Percentiles rank a stretch among this genome's conserved stretches.
Evolutionary conservation across 2,329 filamentous ascomycete genomes (phyloP).

Genomic region (Penicillium verrucosum): DNA sequence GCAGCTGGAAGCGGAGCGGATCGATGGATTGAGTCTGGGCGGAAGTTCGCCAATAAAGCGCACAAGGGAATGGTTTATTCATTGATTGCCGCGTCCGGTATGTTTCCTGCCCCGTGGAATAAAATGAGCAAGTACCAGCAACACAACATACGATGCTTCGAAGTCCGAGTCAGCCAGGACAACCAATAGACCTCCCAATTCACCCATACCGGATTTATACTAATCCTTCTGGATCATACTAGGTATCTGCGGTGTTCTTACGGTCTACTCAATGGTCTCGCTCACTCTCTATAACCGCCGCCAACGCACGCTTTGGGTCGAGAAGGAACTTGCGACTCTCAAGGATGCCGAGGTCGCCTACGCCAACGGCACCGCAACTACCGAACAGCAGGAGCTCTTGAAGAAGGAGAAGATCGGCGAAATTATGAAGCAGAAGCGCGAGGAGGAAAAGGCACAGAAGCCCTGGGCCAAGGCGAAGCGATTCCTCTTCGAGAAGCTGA

Average conservation of each 20-base stretch:
- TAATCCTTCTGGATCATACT: constrained; percentile 4
- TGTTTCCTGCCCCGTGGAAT: constrained; percentile 17
- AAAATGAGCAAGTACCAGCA: background rate
- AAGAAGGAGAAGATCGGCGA: constrained; percentile 46
- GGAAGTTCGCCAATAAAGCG: constrained; percentile 58
- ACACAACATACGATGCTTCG: background rate
- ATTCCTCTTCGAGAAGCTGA: constrained; percentile 40
- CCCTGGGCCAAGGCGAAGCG: constrained; percentile 39
- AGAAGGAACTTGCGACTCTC: constrained; percentile 45
- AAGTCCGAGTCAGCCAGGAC: constrained; percentile 1
- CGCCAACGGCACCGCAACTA: constrained; percentile 38
- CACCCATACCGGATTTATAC: background rate
- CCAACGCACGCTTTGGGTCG: constrained; percentile 61
- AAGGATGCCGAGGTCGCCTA: constrained; percentile 44
- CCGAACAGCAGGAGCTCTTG: constrained; percentile 44
- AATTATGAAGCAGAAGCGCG: constrained; percentile 40
- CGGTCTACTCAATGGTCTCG: constrained; percentile 62
- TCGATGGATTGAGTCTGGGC: constrained; percentile 51
- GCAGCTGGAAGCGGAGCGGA: constrained; percentile 55
- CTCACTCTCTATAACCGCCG: constrained; percentile 66
- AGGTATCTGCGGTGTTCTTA: constrained; percentile 60
- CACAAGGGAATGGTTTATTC: constrained; percentile 59
- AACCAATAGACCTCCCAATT: background rate
- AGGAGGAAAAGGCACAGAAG: constrained; percentile 39
- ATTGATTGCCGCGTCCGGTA: constrained; percentile 62